Evolutionary conservation across 2,329 filamentous ascomycete species (phyloP).

Genomic region (Cladophialophora carrionii): DNA sequence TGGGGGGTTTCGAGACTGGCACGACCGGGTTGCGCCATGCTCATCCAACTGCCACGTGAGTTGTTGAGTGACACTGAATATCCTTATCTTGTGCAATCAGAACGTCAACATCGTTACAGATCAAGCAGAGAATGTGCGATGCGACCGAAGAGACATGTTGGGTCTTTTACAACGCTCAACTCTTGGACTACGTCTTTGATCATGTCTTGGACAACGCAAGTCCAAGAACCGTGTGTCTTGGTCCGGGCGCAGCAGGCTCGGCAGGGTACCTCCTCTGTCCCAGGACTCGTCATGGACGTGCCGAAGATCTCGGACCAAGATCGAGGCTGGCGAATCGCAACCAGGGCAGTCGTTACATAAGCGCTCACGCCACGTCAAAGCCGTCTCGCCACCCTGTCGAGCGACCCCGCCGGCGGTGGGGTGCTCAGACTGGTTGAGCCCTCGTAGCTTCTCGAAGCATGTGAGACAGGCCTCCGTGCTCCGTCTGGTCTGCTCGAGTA

Average conservation of each 20-base stretch:
- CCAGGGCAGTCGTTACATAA: background rate
- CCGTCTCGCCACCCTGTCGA: background rate
- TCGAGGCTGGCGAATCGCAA: constrained; percentile 3
- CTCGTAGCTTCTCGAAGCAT: background rate
- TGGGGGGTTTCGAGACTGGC: background rate
- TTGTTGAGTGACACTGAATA: background rate
- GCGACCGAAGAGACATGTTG: background rate
- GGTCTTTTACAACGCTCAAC: background rate
- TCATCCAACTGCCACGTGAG: background rate
- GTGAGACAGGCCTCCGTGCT: background rate
- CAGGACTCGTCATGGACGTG: background rate
- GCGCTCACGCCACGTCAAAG: background rate
- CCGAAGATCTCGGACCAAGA: background rate
- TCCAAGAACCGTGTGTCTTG: constrained; percentile 2
- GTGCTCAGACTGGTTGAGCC: background rate
- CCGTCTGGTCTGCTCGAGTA: no score
- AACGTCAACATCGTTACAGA: background rate
- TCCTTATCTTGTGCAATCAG: constrained; percentile 1
- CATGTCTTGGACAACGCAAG: background rate
- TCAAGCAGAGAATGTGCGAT: background rate
- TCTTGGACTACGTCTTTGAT: constrained; percentile 1
- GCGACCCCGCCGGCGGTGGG: background rate
- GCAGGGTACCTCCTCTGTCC: background rate
- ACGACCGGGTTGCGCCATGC: background rate
- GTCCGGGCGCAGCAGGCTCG: constrained; percentile 7